Base-by-base conservation (phyloP, 306 rosid species). In the Prunus kanzakura region DNA sequence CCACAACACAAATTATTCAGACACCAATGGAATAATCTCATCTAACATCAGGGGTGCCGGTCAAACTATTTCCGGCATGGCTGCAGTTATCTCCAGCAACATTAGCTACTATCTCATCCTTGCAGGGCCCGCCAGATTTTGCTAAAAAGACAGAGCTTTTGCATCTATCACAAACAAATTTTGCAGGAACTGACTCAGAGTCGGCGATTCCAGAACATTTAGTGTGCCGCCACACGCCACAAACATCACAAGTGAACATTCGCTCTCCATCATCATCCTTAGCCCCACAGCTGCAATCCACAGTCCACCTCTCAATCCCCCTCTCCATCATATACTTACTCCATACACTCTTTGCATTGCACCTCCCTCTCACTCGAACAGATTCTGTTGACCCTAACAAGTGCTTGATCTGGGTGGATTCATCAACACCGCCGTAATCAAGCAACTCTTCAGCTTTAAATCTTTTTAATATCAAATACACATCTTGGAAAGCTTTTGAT, bases 241-340 rank as follows among this genome's bases (percentile, higher is more conserved):
- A 95, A 6, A 70, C 16, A 76, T 95, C 98, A 52, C 98, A 95
- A 15, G 97, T 97, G 86, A 92, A 51, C 98, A 95, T 95, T 80
- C 97, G 88, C 88, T 95, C 98, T 35, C 98, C 98, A 60, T 95
- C 98, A 55, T 95, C 98, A 62, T 95, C 97, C 82, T 87, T 90
- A 3, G 97, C 96, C 61, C 97, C 97, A 25, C 98, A 95, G 78
- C 78, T 82, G 82, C 98, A 95, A 60, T 95, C 97, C 10, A 95
- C 97, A 0, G 97, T 95, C 98, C 98, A 95, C 80, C 96, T 83
- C 86, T 95, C 98, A 23, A 88, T 74, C 61, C 98, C 98, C 4
- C 97, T 86, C 80, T 95, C 98, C 97, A 92, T 95, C 77, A 88
- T 84, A 76, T 82, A 95, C 88, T 88, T 89, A 72, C 82, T 86